Conservation (phyloP, 2,329 filamentous ascomycete genomes). For the Amauroascus verrucosus region DNA sequence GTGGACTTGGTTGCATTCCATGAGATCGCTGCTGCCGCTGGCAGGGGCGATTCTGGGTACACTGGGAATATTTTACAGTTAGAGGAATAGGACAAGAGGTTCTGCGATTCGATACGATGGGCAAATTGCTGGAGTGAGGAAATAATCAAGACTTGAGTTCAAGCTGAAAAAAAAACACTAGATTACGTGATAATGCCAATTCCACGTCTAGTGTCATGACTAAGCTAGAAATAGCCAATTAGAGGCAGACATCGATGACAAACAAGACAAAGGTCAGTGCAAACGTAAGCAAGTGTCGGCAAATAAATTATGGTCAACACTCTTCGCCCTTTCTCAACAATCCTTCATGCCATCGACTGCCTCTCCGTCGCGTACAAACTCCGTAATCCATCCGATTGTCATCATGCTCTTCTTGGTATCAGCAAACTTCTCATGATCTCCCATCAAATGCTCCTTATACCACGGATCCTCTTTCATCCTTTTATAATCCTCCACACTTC, state of each 20-base stretch:
- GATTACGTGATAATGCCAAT: too few relatives aligned
- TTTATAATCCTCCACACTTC: constrained; percentile 38
- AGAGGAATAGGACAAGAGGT: not conserved
- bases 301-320: too few relatives aligned
- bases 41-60: constrained; percentile 3
- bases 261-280: too few relatives aligned
- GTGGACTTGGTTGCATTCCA: constrained; percentile 23
- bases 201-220: too few relatives aligned
- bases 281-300: too few relatives aligned
- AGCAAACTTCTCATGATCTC: constrained; percentile 43
- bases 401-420: constrained; percentile 41
- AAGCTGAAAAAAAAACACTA: too few relatives aligned
- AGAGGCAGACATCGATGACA: too few relatives aligned
- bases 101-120: too few relatives aligned
- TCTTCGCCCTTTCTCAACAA: too few relatives aligned
- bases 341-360: constrained; percentile 20
- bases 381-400: constrained; percentile 41
- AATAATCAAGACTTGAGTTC: too few relatives aligned
- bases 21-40: constrained; percentile 6
- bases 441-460: constrained; percentile 38
- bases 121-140: too few relatives aligned
- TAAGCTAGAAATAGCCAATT: too few relatives aligned
- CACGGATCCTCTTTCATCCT: constrained; percentile 42
- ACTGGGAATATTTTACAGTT: not conserved
- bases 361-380: constrained; percentile 34